These are phyloP conservation scores for Ampelomyces quisqualis DNA, from an alignment of 2,329 filamentous ascomycete genomes.

Conservation along the genomic window DNA sequence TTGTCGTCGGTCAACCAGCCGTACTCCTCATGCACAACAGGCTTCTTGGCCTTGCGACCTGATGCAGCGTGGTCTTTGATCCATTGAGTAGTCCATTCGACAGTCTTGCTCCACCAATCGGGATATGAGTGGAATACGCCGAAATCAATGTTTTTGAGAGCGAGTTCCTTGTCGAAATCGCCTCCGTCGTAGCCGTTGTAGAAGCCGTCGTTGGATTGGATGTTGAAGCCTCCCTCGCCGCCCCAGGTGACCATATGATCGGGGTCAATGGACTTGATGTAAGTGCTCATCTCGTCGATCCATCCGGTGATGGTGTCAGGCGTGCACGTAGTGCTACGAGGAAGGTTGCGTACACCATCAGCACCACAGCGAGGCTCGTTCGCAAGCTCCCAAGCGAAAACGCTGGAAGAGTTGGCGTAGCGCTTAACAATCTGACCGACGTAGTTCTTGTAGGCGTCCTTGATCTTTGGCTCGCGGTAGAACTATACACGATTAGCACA, in stretches of 20 bases:
- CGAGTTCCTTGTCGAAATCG: conserved; percentile 56
- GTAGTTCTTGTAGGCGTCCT: conserved; percentile 53
- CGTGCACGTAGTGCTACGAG: conserved; percentile 32
- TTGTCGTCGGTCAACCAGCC: conserved; percentile 55
- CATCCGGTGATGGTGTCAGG: conserved; percentile 50
- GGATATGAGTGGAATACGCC: conserved; percentile 59
- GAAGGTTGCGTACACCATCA: conserved; percentile 30
- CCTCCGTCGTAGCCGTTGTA: conserved; percentile 52
- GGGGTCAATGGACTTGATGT: conserved; percentile 55
- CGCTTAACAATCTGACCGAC: conserved; percentile 53
- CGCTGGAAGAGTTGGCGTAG: conserved; percentile 51
- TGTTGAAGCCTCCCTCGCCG: conserved; percentile 48
- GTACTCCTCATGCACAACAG: conserved; percentile 59
- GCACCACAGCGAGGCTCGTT: conserved; percentile 48
- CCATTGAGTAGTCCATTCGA: conserved; percentile 57
- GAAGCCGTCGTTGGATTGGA: conserved; percentile 33
- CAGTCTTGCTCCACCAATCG: conserved; percentile 57
- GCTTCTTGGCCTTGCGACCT: conserved; percentile 50
- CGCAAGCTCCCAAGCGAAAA: conserved; percentile 58
- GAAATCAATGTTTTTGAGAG: conserved; percentile 55
- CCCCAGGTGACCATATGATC: conserved; percentile 59
- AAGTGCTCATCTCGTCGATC: conserved; percentile 57
- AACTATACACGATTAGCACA: conserved; percentile 7
- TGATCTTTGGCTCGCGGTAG: conserved; percentile 52
- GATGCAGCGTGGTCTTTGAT: conserved; percentile 55